A percentile compares a stretch with the other conserved stretches of the same genome.
Evolutionary conservation across 169 alveolate species (phyloP).

Genomic region (Plasmodium malariae): DNA sequence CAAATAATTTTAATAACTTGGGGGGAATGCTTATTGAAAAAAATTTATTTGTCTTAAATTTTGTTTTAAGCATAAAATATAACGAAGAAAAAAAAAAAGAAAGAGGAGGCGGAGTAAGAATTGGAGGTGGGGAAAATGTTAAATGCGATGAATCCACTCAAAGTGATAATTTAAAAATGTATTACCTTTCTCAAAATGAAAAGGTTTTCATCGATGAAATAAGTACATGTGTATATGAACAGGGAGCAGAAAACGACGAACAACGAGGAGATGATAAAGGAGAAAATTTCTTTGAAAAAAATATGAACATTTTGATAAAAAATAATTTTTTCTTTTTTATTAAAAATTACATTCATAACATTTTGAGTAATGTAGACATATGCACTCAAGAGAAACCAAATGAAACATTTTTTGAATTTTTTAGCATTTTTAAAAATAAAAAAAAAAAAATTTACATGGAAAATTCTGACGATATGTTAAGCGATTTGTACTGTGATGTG

Average conservation of each 20-base stretch:
- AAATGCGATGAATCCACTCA: slow-evolving; percentile 1
- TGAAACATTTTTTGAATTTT: slow-evolving; percentile 69
- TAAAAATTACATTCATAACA: slow-evolving; percentile 53
- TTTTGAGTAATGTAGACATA: slow-evolving; percentile 50
- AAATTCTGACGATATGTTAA: slow-evolving; percentile 20
- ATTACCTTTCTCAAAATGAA: slow-evolving; percentile 7
- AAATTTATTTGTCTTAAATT: slow-evolving; percentile 34
- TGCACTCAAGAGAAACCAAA: slow-evolving; percentile 53
- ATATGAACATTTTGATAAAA: slow-evolving; percentile 10
- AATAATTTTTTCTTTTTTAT: slow-evolving; percentile 48
- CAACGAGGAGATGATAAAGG: background rate
- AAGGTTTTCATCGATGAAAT: background rate
- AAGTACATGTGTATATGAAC: no score
- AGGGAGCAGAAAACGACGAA: background rate
- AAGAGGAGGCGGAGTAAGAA: background rate
- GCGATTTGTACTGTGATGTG: slow-evolving; percentile 57
- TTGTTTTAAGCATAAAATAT: slow-evolving; percentile 45
- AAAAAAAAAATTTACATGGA: slow-evolving; percentile 43
- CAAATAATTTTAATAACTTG: slow-evolving; percentile 48
- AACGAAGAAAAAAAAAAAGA: slow-evolving; percentile 42
- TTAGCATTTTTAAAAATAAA: slow-evolving; percentile 36
- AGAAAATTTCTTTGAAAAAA: background rate
- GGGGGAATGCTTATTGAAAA: slow-evolving; percentile 45
- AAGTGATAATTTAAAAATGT: background rate
- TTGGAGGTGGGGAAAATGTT: background rate